A percentile compares a stretch with the other conserved stretches of the same genome.
Evolutionary conservation across 495 filamentous ascomycete species (phyloP).

Genomic region (Tetracladium setigerum): DNA sequence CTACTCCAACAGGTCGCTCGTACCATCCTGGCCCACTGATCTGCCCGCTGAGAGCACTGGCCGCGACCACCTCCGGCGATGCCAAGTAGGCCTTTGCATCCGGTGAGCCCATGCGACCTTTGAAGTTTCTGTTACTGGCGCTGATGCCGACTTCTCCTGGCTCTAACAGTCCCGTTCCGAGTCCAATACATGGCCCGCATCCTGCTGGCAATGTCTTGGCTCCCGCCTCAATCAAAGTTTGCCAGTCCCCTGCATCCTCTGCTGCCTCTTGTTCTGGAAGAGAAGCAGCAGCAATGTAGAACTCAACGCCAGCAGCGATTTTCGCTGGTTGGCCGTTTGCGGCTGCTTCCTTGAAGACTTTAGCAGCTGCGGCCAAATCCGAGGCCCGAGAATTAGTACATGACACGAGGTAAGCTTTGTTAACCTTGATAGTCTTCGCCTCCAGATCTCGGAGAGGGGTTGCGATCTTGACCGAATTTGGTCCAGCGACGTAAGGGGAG

Average conservation of each 20-base stretch:
- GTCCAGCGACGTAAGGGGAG: conserved; percentile 80
- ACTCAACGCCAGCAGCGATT: conserved; percentile 69
- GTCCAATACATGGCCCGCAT: conserved; percentile 87
- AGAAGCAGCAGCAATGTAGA: conserved; percentile 91
- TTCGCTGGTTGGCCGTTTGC: conserved; percentile 54
- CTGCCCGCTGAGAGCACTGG: conserved; percentile 70
- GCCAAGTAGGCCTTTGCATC: conserved; percentile 84
- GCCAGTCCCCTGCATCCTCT: conserved; percentile 83
- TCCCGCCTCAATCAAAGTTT: conserved; percentile 71
- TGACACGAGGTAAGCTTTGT: conserved; percentile 86
- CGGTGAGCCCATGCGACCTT: conserved; percentile 80
- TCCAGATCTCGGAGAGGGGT: conserved; percentile 74
- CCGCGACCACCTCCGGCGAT: conserved; percentile 87
- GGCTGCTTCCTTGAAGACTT: conserved; percentile 76
- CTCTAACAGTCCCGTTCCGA: conserved; percentile 78
- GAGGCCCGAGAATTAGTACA: conserved; percentile 86
- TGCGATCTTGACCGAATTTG: conserved; percentile 84
- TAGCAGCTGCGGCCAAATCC: conserved; percentile 75
- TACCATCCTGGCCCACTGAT: conserved; percentile 82
- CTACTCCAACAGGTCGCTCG: conserved; percentile 54
- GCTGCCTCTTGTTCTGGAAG: conserved; percentile 69
- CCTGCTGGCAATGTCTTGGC: conserved; percentile 68
- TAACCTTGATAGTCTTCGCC: conserved; percentile 59
- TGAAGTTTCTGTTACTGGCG: conserved; percentile 87
- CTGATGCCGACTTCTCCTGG: conserved; percentile 84